These are phyloP conservation scores for Phytophthora tentaculata DNA, from an alignment of 352 stramenopile genomes.

Conservation along the genomic window DNA sequence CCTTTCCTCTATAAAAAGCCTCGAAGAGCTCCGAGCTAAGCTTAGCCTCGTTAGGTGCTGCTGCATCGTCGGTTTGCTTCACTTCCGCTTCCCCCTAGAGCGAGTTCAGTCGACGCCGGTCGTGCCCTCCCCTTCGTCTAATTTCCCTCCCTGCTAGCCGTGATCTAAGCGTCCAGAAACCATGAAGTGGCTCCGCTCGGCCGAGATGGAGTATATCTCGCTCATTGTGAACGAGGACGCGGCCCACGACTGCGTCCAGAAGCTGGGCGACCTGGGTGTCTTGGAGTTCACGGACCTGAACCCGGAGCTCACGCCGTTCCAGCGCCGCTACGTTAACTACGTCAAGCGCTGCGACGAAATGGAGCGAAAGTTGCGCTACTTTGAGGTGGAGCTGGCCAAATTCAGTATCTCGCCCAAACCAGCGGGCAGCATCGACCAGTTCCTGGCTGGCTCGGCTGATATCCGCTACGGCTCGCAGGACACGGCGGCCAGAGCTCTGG, in stretches of 20 bases:
- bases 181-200: slow-evolving; percentile 97
- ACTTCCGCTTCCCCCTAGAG: slow-evolving; percentile 12
- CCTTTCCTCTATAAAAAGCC: slow-evolving; percentile 20
- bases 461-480: slow-evolving; percentile 85
- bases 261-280: slow-evolving; percentile 95
- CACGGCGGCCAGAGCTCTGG: slow-evolving; percentile 87
- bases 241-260: slow-evolving; percentile 96
- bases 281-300: slow-evolving; percentile 99
- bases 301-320: slow-evolving; percentile 98
- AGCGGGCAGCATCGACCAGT: slow-evolving; percentile 76
- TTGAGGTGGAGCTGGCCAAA: slow-evolving; percentile 94
- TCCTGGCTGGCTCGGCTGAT: slow-evolving; percentile 74
- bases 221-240: slow-evolving; percentile 99
- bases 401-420: slow-evolving; percentile 91
- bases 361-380: slow-evolving; percentile 98
- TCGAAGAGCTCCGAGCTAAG: slow-evolving; percentile 12
- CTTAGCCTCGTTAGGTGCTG: slow-evolving; percentile 14
- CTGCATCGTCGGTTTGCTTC: slow-evolving; percentile 16
- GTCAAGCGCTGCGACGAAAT: slow-evolving; percentile 99
- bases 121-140: not conserved
- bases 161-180: not conserved
- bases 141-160: not conserved
- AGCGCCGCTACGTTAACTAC: slow-evolving; percentile 98
- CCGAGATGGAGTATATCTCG: slow-evolving; percentile 99
- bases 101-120: slow-evolving; percentile 13